A percentile compares a stretch with the other conserved stretches of the same genome.
Evolutionary conservation across 2,329 filamentous ascomycete species (phyloP).

Genomic region (Ophidiomyces ophidiicola): DNA sequence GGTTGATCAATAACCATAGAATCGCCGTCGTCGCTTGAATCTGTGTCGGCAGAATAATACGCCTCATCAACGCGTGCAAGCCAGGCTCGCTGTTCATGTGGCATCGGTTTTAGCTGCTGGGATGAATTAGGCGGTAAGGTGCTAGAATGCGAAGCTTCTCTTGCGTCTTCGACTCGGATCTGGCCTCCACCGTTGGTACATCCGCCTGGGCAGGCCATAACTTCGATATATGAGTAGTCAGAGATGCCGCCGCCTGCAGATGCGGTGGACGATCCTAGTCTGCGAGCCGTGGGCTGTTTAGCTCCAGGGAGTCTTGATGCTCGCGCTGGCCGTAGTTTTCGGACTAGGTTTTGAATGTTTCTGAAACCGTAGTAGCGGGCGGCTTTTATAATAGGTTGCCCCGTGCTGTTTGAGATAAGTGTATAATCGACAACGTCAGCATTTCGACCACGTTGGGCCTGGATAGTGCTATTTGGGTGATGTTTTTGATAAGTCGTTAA

Average conservation of each 20-base stretch:
- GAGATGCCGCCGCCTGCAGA: conserved; percentile 29
- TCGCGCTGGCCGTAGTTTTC: conserved; percentile 72
- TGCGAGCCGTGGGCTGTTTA: conserved; percentile 30
- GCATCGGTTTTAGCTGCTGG: conserved; percentile 49
- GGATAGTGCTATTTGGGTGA: conserved; percentile 59
- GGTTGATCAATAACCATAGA: conserved; percentile 19
- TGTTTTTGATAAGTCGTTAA: conserved; percentile 60
- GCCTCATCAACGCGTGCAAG: conserved; percentile 72
- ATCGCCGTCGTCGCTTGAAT: conserved; percentile 28
- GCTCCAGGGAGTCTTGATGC: conserved; percentile 70
- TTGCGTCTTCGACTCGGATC: conserved; percentile 74
- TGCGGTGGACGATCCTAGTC: neutral
- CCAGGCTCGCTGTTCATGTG: conserved; percentile 78
- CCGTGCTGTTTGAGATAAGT: conserved; percentile 43
- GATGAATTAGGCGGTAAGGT: neutral
- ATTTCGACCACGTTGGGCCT: conserved; percentile 66
- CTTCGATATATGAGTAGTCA: conserved; percentile 88
- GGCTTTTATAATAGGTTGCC: conserved; percentile 57
- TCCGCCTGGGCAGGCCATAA: conserved; percentile 98
- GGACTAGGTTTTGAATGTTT: conserved; percentile 95
- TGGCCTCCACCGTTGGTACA: conserved; percentile 97
- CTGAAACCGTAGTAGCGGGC: conserved; percentile 94
- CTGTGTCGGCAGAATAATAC: conserved; percentile 64
- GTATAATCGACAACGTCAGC: conserved; percentile 80
- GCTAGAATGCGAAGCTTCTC: conserved; percentile 19